phyloP scores from a whole-genome alignment of 2,329 filamentous ascomycete genomes.

The Ceratocystis smalleyi region DNA sequence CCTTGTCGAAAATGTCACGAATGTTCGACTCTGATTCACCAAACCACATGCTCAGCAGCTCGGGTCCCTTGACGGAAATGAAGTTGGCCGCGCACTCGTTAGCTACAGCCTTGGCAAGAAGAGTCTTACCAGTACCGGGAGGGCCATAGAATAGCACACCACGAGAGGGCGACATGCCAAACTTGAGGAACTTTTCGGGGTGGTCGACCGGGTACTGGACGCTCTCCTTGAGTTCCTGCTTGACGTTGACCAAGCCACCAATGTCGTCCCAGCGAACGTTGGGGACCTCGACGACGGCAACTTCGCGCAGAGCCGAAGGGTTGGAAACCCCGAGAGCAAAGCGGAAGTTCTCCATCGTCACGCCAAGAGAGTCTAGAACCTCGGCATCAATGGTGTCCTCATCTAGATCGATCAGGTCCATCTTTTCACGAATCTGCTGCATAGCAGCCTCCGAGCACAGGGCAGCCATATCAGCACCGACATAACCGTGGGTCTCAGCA shows the following conservation, averaged over 20 bases:
- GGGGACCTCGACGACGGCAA: constrained; percentile 96
- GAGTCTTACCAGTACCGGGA: constrained; percentile 98
- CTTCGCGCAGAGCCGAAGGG: constrained; percentile 94
- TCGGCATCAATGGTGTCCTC: constrained; percentile 98
- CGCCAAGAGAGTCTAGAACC: constrained; percentile 91
- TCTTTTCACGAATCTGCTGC: constrained; percentile 99
- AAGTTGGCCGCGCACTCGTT: constrained; percentile 99
- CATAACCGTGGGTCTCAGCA: constrained; percentile 95
- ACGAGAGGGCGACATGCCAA: constrained; percentile 90
- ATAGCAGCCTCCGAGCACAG: constrained; percentile 98
- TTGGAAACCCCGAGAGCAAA: constrained; percentile 97
- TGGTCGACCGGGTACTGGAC: constrained; percentile 99
- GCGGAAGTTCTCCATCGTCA: constrained; percentile 99
- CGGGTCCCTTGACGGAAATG: constrained; percentile 97
- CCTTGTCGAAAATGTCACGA: constrained; percentile 99
- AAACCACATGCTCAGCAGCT: constrained; percentile 99
- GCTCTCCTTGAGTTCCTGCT: constrained; percentile 97
- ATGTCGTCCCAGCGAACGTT: constrained; percentile 99
- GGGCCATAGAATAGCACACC: constrained; percentile 98
- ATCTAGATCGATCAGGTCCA: constrained; percentile 97
- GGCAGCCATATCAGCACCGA: constrained; percentile 94
- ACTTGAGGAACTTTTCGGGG: constrained; percentile 99
- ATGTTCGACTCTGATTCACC: constrained; percentile 99
- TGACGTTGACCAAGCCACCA: constrained; percentile 93
- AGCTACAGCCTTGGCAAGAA: constrained; percentile 97